Evolutionary conservation across 257 asterid species (phyloP), one percentile per base, ranked within the genome.

Genomic region (Coffea canephora): DNA sequence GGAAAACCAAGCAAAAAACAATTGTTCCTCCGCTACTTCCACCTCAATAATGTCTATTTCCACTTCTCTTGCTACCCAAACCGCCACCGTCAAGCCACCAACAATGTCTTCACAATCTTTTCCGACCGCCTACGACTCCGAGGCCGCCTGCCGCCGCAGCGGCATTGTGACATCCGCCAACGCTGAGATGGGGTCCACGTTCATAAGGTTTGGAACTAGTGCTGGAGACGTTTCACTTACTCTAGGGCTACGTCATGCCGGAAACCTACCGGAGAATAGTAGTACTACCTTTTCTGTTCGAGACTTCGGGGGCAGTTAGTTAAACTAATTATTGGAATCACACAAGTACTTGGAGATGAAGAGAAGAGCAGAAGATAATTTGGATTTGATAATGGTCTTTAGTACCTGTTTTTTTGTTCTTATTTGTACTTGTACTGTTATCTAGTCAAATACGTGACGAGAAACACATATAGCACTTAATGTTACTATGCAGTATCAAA

Each of bases 151-250:
- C 85, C 84, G 70, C 23, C 78, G 52, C n/a, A 39, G 71, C 48
- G 65, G 82, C 31, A 71, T 48, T 25, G 31, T 46, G 77, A 62
- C 77, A 11, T 31, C 86, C 9, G 84, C 76, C 15, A 77, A 67
- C 61, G 85, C 69, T 10, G 89, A 82, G 61, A 65, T 85, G 45
- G 96, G 90, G 2, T 83, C 94, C 2, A 87, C 92, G 71, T 72
- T 94, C 7, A 88, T 91, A 59, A 85, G 97, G 84, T 91, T 92
- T 12, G 98, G 98, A 77, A 68, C 95, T 46, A 88, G 76, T 13
- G 64, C 94, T 39, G 97, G 99, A 16, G 99, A 96, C 55, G 97
- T 96, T 27, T 96, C 99, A 21, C 97, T 96, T n/a, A 93, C 99
- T 3, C 81, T 96, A 82, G 99, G 99, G 88, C 89, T 96, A 59